These are phyloP conservation scores for Jacaranda copaia DNA, from an alignment of 257 asterid genomes.

Conservation along the genomic window DNA sequence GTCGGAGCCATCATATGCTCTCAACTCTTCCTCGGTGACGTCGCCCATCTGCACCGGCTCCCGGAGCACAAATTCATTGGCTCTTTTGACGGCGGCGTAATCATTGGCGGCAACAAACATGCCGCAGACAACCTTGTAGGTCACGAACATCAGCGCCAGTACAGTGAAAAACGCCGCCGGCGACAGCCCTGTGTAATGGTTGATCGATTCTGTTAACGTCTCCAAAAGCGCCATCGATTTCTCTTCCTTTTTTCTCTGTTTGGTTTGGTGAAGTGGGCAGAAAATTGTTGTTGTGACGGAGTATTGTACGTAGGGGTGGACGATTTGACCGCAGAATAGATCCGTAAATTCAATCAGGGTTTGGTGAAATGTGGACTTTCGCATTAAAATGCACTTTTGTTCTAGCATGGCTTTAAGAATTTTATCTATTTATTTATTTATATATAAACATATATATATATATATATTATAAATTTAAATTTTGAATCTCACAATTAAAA, in stretches of 20 bases:
- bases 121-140: conserved; percentile 72
- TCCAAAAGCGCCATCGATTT: conserved; percentile 59
- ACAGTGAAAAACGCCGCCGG: conserved; percentile 83
- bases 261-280: conserved; percentile 20
- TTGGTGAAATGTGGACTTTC: conserved; percentile 18
- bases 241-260: not conserved
- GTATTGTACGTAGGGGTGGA: not conserved
- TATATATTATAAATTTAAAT: too few relatives aligned
- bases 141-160: conserved; percentile 63
- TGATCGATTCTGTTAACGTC: conserved; percentile 54
- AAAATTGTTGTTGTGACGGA: not conserved
- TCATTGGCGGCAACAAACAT: conserved; percentile 80
- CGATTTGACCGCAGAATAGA: not conserved
- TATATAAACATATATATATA: too few relatives aligned
- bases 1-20: conserved; percentile 84
- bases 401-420: too few relatives aligned
- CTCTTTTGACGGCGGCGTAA: conserved; percentile 64
- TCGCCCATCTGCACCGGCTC: conserved; percentile 87
- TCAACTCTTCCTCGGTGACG: conserved; percentile 71
- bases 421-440: too few relatives aligned
- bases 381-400: too few relatives aligned
- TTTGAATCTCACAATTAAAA: too few relatives aligned
- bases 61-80: conserved; percentile 55
- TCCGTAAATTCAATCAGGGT: not conserved
- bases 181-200: conserved; percentile 75